These are phyloP conservation scores for Xylaria arbuscula DNA, from an alignment of 2,329 filamentous ascomycete species.

Conservation along the genomic window DNA sequence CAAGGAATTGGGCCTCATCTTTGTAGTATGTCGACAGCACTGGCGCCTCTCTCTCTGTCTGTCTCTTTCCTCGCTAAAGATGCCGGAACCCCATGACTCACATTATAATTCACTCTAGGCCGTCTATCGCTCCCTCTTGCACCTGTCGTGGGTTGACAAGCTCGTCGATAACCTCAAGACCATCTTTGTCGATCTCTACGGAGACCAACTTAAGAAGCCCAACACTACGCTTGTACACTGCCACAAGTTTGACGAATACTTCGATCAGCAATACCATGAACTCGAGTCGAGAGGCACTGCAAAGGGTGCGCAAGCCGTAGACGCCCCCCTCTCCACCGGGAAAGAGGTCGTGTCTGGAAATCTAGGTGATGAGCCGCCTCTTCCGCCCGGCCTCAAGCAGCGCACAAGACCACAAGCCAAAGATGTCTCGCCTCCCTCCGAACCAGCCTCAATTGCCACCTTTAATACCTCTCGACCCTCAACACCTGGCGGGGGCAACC, in stretches of 20 bases:
- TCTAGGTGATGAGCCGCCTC: constrained; percentile 54
- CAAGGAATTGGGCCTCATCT: constrained; percentile 94
- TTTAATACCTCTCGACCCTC: constrained; percentile 82
- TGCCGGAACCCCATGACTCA: constrained; percentile 25
- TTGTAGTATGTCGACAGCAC: constrained; percentile 72
- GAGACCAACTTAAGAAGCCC: constrained; percentile 83
- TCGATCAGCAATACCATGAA: constrained; percentile 90
- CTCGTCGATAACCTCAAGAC: constrained; percentile 94
- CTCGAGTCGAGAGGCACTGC: constrained; percentile 69
- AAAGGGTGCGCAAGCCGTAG: constrained; percentile 42
- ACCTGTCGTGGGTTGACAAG: constrained; percentile 96
- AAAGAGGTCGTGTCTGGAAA: constrained; percentile 52
- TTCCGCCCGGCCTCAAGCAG: constrained; percentile 56
- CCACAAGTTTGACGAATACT: constrained; percentile 86
- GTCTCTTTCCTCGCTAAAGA: neutral
- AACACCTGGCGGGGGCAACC: constrained; percentile 73
- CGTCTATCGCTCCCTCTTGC: constrained; percentile 94
- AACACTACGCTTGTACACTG: constrained; percentile 84
- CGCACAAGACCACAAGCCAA: constrained; percentile 53
- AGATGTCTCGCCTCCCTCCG: constrained; percentile 64
- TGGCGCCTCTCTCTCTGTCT: neutral
- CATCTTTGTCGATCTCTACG: constrained; percentile 91
- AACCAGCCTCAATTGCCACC: constrained; percentile 75
- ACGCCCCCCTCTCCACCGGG: constrained; percentile 49
- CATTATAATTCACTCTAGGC: constrained; percentile 65